Conservation (phyloP, 2,329 filamentous ascomycete species). For the Cercospora nicotianae region DNA sequence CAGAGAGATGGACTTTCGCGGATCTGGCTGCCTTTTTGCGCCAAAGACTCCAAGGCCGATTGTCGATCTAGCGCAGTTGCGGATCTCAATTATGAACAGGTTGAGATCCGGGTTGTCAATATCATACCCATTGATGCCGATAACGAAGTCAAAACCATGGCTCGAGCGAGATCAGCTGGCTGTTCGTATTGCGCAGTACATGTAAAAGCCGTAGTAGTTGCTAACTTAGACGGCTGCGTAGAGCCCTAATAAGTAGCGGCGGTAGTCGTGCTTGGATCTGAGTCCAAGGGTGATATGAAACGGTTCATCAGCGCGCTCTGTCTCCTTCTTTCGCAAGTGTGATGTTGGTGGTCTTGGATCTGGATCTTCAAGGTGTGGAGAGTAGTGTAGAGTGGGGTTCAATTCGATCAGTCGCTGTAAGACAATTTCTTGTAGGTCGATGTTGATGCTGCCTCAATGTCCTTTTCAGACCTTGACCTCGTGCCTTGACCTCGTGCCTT, state of each 20-base stretch:
- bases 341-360: too few species aligned
- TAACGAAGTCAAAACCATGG: conserved; percentile 99
- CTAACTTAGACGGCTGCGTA: conserved; percentile 16
- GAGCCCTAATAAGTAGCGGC: conserved; percentile 33
- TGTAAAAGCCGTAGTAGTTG: conserved; percentile 92
- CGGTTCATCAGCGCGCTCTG: conserved; percentile 71
- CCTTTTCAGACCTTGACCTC: too few species aligned
- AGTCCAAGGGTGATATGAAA: conserved; percentile 90
- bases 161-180: conserved; percentile 71
- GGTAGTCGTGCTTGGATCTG: conserved; percentile 61
- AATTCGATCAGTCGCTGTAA: too few species aligned
- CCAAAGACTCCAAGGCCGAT: conserved; percentile 88
- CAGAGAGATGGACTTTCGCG: conserved; percentile 70
- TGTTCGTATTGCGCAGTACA: conserved; percentile 83
- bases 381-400: too few species aligned
- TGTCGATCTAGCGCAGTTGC: conserved; percentile 84
- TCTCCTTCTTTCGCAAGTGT: too few species aligned
- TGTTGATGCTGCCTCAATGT: too few species aligned
- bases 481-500: too few species aligned
- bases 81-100: conserved; percentile 87
- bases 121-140: conserved; percentile 90
- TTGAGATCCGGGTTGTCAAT: conserved; percentile 84
- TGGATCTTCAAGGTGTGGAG: too few species aligned
- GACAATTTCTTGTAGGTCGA: too few species aligned
- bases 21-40: conserved; percentile 92